Percentiles rank a stretch among this genome's conserved stretches.
These are phyloP conservation scores for Penicillium vulpinum DNA, from an alignment of 2,329 filamentous ascomycete genomes.

Conservation along the genomic window DNA sequence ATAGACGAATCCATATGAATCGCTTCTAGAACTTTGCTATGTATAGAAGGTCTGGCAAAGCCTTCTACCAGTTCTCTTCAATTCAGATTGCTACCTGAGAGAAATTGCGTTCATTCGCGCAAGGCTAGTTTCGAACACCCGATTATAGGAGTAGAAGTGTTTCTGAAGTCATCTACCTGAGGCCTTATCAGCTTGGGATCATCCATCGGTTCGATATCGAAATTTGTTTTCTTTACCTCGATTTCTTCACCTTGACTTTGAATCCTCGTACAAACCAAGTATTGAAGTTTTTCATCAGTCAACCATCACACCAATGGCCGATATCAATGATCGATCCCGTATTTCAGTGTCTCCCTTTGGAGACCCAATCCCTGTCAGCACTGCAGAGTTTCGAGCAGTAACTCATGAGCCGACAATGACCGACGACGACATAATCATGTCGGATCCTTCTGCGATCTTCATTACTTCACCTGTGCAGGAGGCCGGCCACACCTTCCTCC, in stretches of 20 bases:
- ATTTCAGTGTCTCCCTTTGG: constrained; percentile 4
- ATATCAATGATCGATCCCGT: not conserved
- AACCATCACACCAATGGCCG: not conserved
- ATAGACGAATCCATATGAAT: not conserved
- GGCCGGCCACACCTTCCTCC: not conserved
- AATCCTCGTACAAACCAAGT: not conserved
- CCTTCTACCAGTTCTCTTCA: not conserved
- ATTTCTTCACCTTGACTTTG: not conserved
- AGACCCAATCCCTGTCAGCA: not conserved
- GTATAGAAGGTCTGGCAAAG: not conserved
- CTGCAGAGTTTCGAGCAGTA: not conserved
- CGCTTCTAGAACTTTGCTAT: not conserved
- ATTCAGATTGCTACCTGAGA: not conserved
- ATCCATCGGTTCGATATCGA: not conserved
- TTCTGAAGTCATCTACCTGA: not conserved
- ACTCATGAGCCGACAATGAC: not conserved
- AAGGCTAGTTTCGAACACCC: not conserved
- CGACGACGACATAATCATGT: not conserved
- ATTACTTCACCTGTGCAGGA: not conserved
- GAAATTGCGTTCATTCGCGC: not conserved
- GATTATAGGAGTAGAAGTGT: not conserved
- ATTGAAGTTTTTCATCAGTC: not conserved
- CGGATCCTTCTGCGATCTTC: not conserved
- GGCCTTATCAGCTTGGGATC: not conserved
- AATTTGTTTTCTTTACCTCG: not conserved